Conservation (phyloP, 2,329 filamentous ascomycete genomes). For the Cladophialophora exuberans region DNA sequence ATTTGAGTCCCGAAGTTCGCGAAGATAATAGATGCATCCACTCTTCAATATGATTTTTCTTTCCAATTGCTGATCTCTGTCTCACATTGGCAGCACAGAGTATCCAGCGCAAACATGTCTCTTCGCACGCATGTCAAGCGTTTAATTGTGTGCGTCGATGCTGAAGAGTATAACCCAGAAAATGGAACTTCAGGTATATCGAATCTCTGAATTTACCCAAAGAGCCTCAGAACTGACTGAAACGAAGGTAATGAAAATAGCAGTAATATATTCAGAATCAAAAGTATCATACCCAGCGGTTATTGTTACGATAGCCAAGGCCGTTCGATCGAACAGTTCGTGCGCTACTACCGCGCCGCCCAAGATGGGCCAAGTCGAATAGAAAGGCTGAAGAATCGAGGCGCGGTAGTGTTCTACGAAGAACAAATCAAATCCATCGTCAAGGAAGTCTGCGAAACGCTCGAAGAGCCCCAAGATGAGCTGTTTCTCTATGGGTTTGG, state of each 20-base stretch:
- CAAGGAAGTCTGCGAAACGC: constrained; percentile 22
- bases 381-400: constrained; percentile 24
- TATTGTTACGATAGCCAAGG: constrained; percentile 19
- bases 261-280: constrained; percentile 28
- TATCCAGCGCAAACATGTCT: constrained; percentile 41
- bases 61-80: too few relatives aligned
- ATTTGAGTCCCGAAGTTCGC: too few relatives aligned
- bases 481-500: constrained; percentile 48
- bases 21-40: too few relatives aligned
- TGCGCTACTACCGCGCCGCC: constrained; percentile 27
- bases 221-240: constrained; percentile 14
- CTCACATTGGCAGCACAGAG: too few relatives aligned
- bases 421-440: constrained; percentile 31
- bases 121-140: constrained; percentile 46
- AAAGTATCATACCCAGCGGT: constrained; percentile 19
- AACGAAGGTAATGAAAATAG: constrained; percentile 16
- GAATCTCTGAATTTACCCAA: background rate
- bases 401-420: constrained; percentile 19
- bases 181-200: constrained; percentile 17
- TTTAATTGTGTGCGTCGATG: constrained; percentile 28
- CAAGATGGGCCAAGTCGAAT: constrained; percentile 21
- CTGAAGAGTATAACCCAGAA: constrained; percentile 7
- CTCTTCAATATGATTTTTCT: too few relatives aligned
- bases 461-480: constrained; percentile 39
- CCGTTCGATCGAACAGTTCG: constrained; percentile 23